Conservation (phyloP, 352 stramenopile genomes). For the Albugo laibachii region DNA sequence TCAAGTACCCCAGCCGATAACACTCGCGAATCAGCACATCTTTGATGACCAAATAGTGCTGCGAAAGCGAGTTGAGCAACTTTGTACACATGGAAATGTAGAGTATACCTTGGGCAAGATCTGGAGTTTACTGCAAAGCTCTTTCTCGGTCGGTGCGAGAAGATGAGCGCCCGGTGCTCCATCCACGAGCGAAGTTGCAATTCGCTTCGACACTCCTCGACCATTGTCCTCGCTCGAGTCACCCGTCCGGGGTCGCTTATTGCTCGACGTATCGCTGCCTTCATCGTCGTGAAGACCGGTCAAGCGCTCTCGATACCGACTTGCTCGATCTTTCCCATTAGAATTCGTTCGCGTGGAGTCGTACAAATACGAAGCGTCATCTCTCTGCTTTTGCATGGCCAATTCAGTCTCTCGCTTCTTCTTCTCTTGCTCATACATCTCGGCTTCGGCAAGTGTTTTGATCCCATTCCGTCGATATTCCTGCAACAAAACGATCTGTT, state of each 20-base stretch:
- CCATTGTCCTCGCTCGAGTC: constrained; percentile 3
- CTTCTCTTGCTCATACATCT: constrained; percentile 90
- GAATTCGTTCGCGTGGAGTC: constrained; percentile 36
- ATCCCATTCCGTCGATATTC: constrained; percentile 92
- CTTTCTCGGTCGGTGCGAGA: constrained; percentile 79
- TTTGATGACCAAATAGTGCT: constrained; percentile 92
- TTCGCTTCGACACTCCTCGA: constrained; percentile 9
- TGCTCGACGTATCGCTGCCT: constrained; percentile 9
- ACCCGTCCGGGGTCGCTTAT: not conserved
- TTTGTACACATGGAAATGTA: not conserved
- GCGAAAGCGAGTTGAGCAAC: not conserved
- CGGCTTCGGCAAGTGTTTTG: constrained; percentile 82
- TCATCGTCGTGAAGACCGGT: constrained; percentile 15
- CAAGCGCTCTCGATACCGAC: constrained; percentile 41
- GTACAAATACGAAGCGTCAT: constrained; percentile 76
- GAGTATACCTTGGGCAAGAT: constrained; percentile 67
- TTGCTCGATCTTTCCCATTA: constrained; percentile 37
- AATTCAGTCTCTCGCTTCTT: constrained; percentile 84
- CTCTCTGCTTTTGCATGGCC: constrained; percentile 69
- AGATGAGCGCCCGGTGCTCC: constrained; percentile 70
- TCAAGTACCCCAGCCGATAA: constrained; percentile 52
- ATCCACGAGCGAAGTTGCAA: constrained; percentile 51
- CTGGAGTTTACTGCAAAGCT: constrained; percentile 78
- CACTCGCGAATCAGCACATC: constrained; percentile 83
- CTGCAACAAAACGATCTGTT: constrained; percentile 92